Base-by-base conservation (phyloP, 495 filamentous ascomycete genomes). In the Cercophora sp. region DNA sequence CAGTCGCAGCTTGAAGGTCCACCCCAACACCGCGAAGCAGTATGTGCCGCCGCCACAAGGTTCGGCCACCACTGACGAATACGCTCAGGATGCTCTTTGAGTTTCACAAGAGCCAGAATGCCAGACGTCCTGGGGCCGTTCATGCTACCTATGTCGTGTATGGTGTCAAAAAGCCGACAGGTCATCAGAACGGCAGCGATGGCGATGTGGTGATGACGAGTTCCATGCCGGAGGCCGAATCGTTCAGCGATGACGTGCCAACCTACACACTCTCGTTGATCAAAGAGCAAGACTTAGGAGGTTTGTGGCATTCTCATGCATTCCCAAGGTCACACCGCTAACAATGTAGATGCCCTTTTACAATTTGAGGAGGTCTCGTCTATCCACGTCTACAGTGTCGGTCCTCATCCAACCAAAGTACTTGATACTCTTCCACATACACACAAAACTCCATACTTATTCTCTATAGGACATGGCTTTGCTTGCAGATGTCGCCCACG, bases 51-150 rank as follows among this genome's bases (percentile, higher is more conserved):
- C 4, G 22, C 9, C 10, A 0, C 3, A 25, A 22, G 27, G 4
- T n/a, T 36, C 10, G 11, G 1, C 19, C 9, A 31, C 43, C 47
- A 40, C 36, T 5, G n/a, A n/a, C n/a, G n/a, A n/a, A n/a, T n/a
- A n/a, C n/a, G n/a, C n/a, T 10, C 42, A 93, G 91, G 59, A 91
- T 96, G 78, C 83, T 98, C 1, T 95, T 84, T 67, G 91, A 96
- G 11, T 97, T 96, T 59, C 79, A 96, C 66, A 73, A 71, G 40
- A 78, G 70, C 37, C 86, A 96, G 72, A 96, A 92, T 68, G 76
- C 73, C 26, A 89, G 86, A 63, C 87, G 82, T 37, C 82, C 89
- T 0, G 77, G 79, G 10, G 80, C 77, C 29, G 77, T 97, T 32
- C 83, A 91, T 70, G 92, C 93, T 48, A 96, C 89, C 15, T 98